These are phyloP conservation scores for Falciphora oryzae DNA, from an alignment of 2,329 filamentous ascomycete species.

Conservation along the genomic window DNA sequence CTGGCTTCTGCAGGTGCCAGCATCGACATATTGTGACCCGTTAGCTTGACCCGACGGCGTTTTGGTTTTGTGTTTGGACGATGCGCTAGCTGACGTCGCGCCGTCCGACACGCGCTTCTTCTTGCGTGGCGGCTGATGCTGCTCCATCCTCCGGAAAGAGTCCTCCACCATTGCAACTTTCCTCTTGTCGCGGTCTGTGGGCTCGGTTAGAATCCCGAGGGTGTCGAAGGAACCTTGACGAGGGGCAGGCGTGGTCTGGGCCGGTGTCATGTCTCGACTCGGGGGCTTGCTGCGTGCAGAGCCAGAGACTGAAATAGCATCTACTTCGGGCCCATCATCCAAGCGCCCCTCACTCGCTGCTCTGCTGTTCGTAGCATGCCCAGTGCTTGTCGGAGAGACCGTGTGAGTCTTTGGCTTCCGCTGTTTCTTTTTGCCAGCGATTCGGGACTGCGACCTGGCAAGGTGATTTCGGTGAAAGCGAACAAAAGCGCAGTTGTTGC, in stretches of 20 bases:
- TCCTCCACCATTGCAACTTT: constrained; percentile 63
- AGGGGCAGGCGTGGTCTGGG: constrained; percentile 21
- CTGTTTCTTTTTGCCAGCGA: constrained; percentile 41
- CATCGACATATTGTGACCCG: constrained; percentile 42
- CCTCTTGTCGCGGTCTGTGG: constrained; percentile 60
- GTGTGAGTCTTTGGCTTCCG: constrained; percentile 50
- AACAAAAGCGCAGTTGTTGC: constrained; percentile 56
- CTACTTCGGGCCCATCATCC: constrained; percentile 50
- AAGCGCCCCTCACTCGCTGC: constrained; percentile 56
- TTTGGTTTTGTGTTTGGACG: constrained; percentile 8
- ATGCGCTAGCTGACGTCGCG: constrained; percentile 18
- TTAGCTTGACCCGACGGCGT: constrained; percentile 14
- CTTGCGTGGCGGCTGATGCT: constrained; percentile 47
- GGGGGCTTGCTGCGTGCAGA: constrained; percentile 58
- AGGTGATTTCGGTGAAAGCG: constrained; percentile 57
- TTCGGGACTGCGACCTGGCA: constrained; percentile 36
- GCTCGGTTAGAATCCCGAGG: constrained; percentile 55
- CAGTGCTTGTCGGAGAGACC: constrained; percentile 57
- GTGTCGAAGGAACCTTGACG: constrained; percentile 56
- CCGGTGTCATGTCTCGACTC: constrained; percentile 60
- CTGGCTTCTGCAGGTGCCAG: constrained; percentile 47
- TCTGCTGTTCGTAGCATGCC: constrained; percentile 56
- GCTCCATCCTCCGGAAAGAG: constrained; percentile 56
- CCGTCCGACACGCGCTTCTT: constrained; percentile 59
- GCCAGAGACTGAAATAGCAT: constrained; percentile 42